Base-by-base conservation (phyloP, 306 rosid species). In the Glycine soja region DNA sequence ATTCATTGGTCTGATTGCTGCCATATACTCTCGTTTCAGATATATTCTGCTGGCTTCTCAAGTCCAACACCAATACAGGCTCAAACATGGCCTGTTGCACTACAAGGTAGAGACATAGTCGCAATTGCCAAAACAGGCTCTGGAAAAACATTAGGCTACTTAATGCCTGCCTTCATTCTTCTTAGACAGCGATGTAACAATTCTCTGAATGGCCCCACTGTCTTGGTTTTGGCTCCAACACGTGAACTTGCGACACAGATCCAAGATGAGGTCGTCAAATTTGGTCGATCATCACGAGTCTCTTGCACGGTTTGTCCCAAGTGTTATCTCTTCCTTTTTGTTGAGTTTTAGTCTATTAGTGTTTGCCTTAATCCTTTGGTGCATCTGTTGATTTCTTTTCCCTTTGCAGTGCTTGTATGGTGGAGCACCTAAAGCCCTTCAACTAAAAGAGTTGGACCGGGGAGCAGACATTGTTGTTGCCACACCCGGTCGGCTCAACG, bases 391-490 rank as follows among this genome's bases (percentile, higher is more conserved):
- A 79, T 80, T 77, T 58, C 10, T 19, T 85, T 87, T 45, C 80
- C 85, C 82, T 81, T 71, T 87, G 68, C 84, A 95, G 99, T 95
- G 99, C 90, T 86, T 95, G 84, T 96, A 96, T 85, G 99, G 99
- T 83, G 99, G 99, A 80, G 97, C 99, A 76, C 90, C 97, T 14
- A 96, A 96, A 77, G 97, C 89, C 50, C 90, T 80, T 75, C 99
- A 96, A 89, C 88, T 96, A 54, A 93, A 93, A 72, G 99, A 96
- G 82, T 84, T 96, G 78, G 99, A 96, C 15, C 92, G 90, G 11
- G 99, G 98, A 72, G 97, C 98, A 79, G 99, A 93, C 72, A 92
- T 96, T 84, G 99, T 96, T 76, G 99, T 96, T 79, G 99, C 99
- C 66, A 96, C 99, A 81, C 99, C 99, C 61, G 99, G 99, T 66